Evolutionary conservation across 805 yeast genomes (phyloP).

Genomic region (Teunomyces pallodes): DNA sequence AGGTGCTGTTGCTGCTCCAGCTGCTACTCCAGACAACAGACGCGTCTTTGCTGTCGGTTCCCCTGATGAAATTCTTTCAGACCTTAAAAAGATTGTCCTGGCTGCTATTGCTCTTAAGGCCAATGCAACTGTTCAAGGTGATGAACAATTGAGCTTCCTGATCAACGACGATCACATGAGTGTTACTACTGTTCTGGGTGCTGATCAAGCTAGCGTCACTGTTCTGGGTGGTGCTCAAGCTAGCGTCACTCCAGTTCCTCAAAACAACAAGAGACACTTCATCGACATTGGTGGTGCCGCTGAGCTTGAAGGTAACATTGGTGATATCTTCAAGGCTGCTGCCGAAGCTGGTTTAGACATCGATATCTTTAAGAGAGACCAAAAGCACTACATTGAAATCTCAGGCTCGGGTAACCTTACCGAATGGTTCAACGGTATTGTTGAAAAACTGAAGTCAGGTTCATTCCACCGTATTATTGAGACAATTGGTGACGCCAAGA

Average conservation of each 20-base stretch:
- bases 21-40: slow-evolving; percentile 2
- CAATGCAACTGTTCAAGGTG: slow-evolving; percentile 8
- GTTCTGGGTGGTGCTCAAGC: slow-evolving; percentile 7
- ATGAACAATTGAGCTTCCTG: neutral
- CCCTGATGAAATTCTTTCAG: slow-evolving; percentile 12
- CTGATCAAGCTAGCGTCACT: too few relatives aligned
- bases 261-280: slow-evolving; percentile 10
- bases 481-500: slow-evolving; percentile 6
- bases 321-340: slow-evolving; percentile 4
- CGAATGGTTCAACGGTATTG: slow-evolving; percentile 4
- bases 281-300: slow-evolving; percentile 11
- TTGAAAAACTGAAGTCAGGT: slow-evolving; percentile 7
- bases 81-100: slow-evolving; percentile 5
- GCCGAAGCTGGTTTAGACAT: slow-evolving; percentile 6
- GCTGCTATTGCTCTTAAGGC: slow-evolving; percentile 1
- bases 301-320: slow-evolving; percentile 9
- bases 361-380: slow-evolving; percentile 1
- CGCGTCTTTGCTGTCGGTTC: slow-evolving; percentile 10
- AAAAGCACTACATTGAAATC: neutral
- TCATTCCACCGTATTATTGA: slow-evolving; percentile 2
- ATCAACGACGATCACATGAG: too few relatives aligned
- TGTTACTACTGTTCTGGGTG: too few relatives aligned
- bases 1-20: slow-evolving; percentile 8
- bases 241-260: neutral
- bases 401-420: neutral